Evolutionary conservation across 768 basidiomycete genomes (phyloP).

Genomic region (Tephrocybe sp.): DNA sequence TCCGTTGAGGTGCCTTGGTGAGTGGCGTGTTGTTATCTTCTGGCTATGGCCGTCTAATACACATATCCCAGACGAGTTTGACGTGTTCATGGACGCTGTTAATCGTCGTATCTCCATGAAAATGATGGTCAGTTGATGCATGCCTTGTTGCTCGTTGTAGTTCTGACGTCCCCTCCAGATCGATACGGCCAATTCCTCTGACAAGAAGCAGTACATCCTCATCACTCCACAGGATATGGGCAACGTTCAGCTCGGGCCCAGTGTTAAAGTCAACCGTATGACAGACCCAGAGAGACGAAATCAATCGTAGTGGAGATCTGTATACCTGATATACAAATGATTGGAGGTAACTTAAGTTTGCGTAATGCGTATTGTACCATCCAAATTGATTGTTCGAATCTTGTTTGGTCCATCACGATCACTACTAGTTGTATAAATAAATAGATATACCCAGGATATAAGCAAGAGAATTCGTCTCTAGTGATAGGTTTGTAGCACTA

Average conservation of each 20-base stretch:
- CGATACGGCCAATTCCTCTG: slow-evolving; percentile 83
- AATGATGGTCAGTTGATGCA: slow-evolving; percentile 73
- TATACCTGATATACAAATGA: neutral
- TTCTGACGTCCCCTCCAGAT: slow-evolving; percentile 47
- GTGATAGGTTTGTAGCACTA: too few relatives aligned
- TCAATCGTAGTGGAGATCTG: neutral
- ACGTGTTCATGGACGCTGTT: slow-evolving; percentile 96
- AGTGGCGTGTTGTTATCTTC: slow-evolving; percentile 16
- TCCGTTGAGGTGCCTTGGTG: slow-evolving; percentile 89
- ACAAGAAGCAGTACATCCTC: slow-evolving; percentile 90
- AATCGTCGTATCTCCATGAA: slow-evolving; percentile 92
- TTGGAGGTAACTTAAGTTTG: neutral
- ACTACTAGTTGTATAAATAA: too few relatives aligned
- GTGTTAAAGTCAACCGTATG: slow-evolving; percentile 78
- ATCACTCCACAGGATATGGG: slow-evolving; percentile 97
- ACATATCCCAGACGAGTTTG: slow-evolving; percentile 77
- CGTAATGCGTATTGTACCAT: neutral
- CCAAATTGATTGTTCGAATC: neutral
- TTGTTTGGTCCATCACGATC: too few relatives aligned
- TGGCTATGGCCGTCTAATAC: slow-evolving; percentile 3
- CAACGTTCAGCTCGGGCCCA: slow-evolving; percentile 62
- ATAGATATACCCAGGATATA: too few relatives aligned
- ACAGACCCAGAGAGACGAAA: slow-evolving; percentile 64
- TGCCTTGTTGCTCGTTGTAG: neutral
- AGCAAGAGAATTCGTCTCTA: too few relatives aligned